Evolutionary conservation across 306 rosid genomes (phyloP).

Genomic region (Vigna nakashimae): DNA sequence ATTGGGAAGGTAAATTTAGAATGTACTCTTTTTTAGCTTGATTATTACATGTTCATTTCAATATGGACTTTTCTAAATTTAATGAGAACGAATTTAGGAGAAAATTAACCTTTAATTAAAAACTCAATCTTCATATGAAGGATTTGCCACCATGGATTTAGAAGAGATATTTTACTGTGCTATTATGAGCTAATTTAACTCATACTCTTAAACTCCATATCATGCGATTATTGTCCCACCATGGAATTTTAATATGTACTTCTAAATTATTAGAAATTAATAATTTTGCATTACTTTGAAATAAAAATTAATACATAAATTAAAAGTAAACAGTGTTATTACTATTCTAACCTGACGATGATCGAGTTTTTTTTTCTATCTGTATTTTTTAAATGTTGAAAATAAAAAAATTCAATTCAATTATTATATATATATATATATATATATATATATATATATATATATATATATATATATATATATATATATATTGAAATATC

Average conservation of each 20-base stretch:
- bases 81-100: neutral
- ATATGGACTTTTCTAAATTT: slow-evolving; percentile 41
- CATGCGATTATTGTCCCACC: neutral
- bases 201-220: neutral
- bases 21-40: slow-evolving; percentile 35
- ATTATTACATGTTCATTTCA: slow-evolving; percentile 14
- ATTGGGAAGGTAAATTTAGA: slow-evolving; percentile 8
- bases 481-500: too few species aligned
- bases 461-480: too few species aligned
- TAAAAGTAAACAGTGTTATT: too few species aligned
- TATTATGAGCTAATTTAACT: neutral
- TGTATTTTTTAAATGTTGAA: too few species aligned
- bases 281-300: too few species aligned
- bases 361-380: too few species aligned
- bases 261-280: neutral
- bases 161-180: neutral
- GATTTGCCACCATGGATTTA: neutral
- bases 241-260: neutral
- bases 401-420: too few species aligned
- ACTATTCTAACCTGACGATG: too few species aligned
- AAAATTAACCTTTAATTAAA: slow-evolving; percentile 1
- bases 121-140: neutral
- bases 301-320: too few species aligned
- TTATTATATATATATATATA: too few species aligned
- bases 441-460: too few species aligned